Evolutionary conservation across 305 asterid genomes (phyloP), one percentile per base, ranked within the genome.

Genomic region (Petunia hybrid): DNA sequence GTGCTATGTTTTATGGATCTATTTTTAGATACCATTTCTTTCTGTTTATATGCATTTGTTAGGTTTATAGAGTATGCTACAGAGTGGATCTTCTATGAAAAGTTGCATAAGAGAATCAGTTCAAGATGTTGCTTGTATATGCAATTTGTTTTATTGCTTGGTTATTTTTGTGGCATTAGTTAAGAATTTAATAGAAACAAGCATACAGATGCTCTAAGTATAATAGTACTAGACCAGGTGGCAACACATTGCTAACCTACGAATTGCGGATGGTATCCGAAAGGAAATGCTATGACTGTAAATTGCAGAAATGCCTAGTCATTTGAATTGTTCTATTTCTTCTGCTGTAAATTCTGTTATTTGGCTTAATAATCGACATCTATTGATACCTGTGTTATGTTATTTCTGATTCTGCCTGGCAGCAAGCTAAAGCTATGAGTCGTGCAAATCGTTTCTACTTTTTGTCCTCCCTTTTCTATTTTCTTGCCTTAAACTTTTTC

Each of bases 401-500:
- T 14, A 71, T 46, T 71, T 31, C 31, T 8, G 35, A 71, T 31
- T 46, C 61, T 71, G 10, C 41, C 77, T 46, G 42, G 12, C 42
- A 10, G 77, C 48, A 71, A 42, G 61, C 12, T 12, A 71, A 62
- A 71, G 61, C 46, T 71, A 10, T 71, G 77, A 8, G 61, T 71
- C 48, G 61, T 46, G 5, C 2, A 71, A n/a, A 10, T 71, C 77
- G 41, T 46, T 71, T 22, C 76, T 69, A 12, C 45, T 69, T 22
- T 68, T n/a, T 60, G 31, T 22, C 31, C 31, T 22, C 31, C 31
- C 31, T 22, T 22, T 22, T 22, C 31, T 22, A 22, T 22, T 22
- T 22, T 22, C 31, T 22, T 22, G 31, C 31, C 31, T 22, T 22
- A 22, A 22, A 22, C 31, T 22, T 22, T 22, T 22, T 10, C 42